Conservation (phyloP, 495 filamentous ascomycete genomes). For the Xylaria nigripes region DNA sequence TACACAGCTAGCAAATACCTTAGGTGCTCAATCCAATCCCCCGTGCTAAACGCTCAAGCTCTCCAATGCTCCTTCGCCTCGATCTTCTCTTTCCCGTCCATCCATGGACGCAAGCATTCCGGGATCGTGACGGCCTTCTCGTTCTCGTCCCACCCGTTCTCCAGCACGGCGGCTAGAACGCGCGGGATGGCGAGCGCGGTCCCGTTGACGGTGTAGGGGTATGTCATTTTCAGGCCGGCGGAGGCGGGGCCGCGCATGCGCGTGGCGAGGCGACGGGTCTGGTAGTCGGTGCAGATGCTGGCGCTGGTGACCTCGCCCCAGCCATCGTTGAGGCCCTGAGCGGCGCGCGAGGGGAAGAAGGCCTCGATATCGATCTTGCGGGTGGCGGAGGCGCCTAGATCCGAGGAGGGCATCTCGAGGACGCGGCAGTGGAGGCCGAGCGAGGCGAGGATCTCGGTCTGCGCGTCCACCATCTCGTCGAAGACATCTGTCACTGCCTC, state of each 20-base stretch:
- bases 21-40: neutral
- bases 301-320: slow-evolving; percentile 93
- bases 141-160: slow-evolving; percentile 78
- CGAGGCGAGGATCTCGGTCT: slow-evolving; percentile 67
- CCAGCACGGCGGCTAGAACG: slow-evolving; percentile 82
- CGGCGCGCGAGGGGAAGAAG: slow-evolving; percentile 70
- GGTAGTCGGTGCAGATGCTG: slow-evolving; percentile 92
- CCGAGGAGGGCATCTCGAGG: slow-evolving; percentile 81
- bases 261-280: slow-evolving; percentile 73
- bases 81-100: slow-evolving; percentile 68
- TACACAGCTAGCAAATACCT: too few species aligned
- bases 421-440: slow-evolving; percentile 81
- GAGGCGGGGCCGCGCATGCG: slow-evolving; percentile 43
- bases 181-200: slow-evolving; percentile 88
- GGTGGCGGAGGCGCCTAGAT: slow-evolving; percentile 78
- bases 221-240: slow-evolving; percentile 33
- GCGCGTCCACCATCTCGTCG: slow-evolving; percentile 73
- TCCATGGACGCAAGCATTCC: slow-evolving; percentile 67
- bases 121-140: slow-evolving; percentile 60
- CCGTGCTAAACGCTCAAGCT: neutral
- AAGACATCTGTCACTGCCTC: slow-evolving; percentile 52
- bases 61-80: slow-evolving; percentile 28
- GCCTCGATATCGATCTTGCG: slow-evolving; percentile 91
- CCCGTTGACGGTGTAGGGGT: slow-evolving; percentile 85
- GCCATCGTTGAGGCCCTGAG: slow-evolving; percentile 50